These are phyloP conservation scores for Onygenales sp. DNA, from an alignment of 2,329 filamentous ascomycete species.

Conservation along the genomic window DNA sequence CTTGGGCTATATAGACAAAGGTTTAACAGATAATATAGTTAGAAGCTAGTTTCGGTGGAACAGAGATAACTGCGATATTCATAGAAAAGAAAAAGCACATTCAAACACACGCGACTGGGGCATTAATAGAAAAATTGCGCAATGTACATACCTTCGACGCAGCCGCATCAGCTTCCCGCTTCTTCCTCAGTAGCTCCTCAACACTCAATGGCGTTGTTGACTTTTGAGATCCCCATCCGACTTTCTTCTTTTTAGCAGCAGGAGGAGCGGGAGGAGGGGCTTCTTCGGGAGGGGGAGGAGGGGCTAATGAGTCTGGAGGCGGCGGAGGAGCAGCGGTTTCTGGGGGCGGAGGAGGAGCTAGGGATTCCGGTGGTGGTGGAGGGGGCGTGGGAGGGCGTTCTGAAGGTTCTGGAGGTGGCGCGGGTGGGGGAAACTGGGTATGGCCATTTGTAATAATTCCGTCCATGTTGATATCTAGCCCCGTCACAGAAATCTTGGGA, in stretches of 20 bases:
- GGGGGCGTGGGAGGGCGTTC: constrained; percentile 32
- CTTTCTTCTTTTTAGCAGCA: constrained; percentile 45
- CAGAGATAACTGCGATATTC: constrained; percentile 3
- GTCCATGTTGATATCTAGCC: constrained; percentile 21
- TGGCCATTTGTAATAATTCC: constrained; percentile 21
- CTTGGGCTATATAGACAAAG: constrained; percentile 49
- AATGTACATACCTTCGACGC: constrained; percentile 56
- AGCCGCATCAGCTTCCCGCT: constrained; percentile 75
- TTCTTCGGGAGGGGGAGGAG: constrained; percentile 35
- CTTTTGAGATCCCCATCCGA: constrained; percentile 34
- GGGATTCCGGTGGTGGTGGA: constrained; percentile 29
- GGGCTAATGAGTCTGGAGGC: constrained; percentile 23
- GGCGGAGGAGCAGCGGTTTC: constrained; percentile 27
- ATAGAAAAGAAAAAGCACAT: constrained; percentile 8
- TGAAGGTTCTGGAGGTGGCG: constrained; percentile 27
- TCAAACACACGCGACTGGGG: neutral
- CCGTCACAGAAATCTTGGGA: neutral
- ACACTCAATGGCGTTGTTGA: constrained; percentile 57
- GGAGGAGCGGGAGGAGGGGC: constrained; percentile 34
- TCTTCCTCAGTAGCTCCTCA: constrained; percentile 75
- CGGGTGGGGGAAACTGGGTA: constrained; percentile 16
- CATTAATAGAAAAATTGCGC: neutral
- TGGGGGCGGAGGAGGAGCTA: constrained; percentile 33
- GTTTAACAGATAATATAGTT: constrained; percentile 3
- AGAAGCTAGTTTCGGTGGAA: constrained; percentile 8